Percentiles rank a stretch among this genome's conserved stretches.
These are phyloP conservation scores for Penicillium sp. DNA, from an alignment of 2,329 filamentous ascomycete genomes.

Conservation along the genomic window DNA sequence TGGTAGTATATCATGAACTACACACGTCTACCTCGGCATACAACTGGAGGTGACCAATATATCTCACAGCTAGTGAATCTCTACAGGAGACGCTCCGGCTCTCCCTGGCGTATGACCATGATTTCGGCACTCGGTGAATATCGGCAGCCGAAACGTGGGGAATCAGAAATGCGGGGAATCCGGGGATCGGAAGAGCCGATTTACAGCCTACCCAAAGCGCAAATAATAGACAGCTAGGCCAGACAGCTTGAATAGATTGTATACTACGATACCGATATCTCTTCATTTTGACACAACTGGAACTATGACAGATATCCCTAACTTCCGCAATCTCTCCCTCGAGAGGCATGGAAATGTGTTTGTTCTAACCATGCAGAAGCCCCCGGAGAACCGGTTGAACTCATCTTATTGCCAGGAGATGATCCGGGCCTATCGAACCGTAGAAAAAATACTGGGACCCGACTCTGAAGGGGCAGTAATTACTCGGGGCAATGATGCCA, in stretches of 20 bases:
- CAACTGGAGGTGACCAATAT: too few species aligned
- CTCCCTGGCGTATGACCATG: neutral
- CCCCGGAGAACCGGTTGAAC: conserved; percentile 56
- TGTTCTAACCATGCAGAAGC: conserved; percentile 55
- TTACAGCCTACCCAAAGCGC: neutral
- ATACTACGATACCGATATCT: neutral
- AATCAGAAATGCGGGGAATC: conserved; percentile 15
- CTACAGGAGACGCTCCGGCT: too few species aligned
- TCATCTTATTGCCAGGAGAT: conserved; percentile 53
- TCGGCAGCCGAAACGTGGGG: conserved; percentile 7
- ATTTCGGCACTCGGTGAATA: conserved; percentile 20
- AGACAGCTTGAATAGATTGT: neutral
- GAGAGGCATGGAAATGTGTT: conserved; percentile 49
- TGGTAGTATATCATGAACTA: neutral
- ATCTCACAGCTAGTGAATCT: neutral
- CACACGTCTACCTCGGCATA: too few species aligned
- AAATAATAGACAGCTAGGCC: neutral
- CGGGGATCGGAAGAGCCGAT: conserved; percentile 1
- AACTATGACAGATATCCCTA: conserved; percentile 28
- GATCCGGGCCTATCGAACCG: conserved; percentile 50
- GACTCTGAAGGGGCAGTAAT: conserved; percentile 54
- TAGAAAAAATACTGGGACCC: conserved; percentile 49
- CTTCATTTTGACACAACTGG: neutral
- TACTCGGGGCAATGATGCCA: conserved; percentile 51
- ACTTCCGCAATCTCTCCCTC: conserved; percentile 46